Conservation (phyloP, 345 rosid genomes). For the Zanthoxylum bungeanum region DNA sequence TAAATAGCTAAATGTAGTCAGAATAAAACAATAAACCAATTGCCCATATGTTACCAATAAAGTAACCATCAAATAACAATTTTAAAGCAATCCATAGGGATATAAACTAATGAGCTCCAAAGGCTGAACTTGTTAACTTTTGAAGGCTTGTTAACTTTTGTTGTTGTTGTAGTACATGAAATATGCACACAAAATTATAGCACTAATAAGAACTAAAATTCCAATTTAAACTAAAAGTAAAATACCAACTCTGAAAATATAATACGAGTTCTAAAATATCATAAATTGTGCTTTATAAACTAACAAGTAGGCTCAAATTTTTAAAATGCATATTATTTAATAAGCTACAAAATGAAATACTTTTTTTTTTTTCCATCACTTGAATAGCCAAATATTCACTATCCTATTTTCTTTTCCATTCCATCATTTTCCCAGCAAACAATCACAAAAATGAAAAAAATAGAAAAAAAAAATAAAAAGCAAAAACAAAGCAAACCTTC, state of each 20-base stretch:
- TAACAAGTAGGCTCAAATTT: neutral
- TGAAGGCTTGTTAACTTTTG: no score
- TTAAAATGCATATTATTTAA: neutral
- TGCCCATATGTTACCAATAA: neutral
- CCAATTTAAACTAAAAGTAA: neutral
- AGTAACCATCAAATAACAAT: neutral
- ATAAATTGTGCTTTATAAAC: neutral
- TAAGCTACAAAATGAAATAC: neutral
- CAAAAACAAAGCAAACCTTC: constrained; percentile 32
- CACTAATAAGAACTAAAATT: neutral
- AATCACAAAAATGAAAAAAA: neutral
- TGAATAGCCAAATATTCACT: neutral
- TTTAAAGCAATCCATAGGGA: neutral
- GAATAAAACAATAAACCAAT: neutral
- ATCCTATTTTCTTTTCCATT: neutral
- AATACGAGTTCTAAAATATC: neutral
- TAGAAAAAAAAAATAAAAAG: neutral
- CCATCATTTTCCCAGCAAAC: constrained; percentile 1
- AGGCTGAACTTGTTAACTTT: no score
- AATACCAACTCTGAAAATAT: neutral
- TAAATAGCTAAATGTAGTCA: neutral
- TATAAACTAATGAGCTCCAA: neutral
- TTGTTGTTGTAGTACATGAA: neutral
- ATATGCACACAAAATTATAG: neutral
- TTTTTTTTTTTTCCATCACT: neutral